phyloP scores from a whole-genome alignment of 75 land plant species.

The Cupressus sempervirens region DNA sequence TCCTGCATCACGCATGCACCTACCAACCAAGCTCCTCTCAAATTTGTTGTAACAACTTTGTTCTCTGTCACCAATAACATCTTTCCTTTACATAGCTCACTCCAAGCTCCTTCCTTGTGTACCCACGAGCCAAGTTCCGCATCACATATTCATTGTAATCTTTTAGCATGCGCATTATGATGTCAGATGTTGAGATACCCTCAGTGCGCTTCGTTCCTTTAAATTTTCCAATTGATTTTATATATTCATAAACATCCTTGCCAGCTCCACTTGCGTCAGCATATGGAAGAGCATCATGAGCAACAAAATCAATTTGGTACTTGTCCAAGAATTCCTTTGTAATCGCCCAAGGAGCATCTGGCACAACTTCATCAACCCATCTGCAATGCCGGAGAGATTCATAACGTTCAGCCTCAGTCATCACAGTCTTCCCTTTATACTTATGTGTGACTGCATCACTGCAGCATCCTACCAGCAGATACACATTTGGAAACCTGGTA shows the following conservation, averaged over 20 bases:
- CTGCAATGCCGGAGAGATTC: conserved; percentile 92
- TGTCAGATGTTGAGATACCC: conserved; percentile 83
- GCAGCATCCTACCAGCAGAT: conserved; percentile 80
- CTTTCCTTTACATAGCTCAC: conserved; percentile 96
- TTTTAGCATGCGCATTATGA: conserved; percentile 84
- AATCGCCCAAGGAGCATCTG: too few relatives aligned
- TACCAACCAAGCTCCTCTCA: conserved; percentile 68
- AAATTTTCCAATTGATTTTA: conserved; percentile 66
- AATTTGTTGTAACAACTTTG: conserved; percentile 35
- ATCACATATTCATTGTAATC: conserved; percentile 91
- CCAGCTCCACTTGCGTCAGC: conserved; percentile 90
- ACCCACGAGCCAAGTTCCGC: conserved; percentile 85
- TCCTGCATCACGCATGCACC: conserved; percentile 38
- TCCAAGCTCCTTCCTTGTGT: conserved; percentile 74
- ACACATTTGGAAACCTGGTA: conserved; percentile 86
- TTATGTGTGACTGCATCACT: conserved; percentile 73
- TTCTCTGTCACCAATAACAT: too few relatives aligned
- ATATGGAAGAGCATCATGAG: too few relatives aligned
- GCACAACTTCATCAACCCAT: too few relatives aligned
- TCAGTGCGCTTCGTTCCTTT: conserved; percentile 83
- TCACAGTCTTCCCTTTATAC: conserved; percentile 84
- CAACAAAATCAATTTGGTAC: too few relatives aligned
- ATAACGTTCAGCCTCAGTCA: conserved; percentile 80
- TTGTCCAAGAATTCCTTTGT: too few relatives aligned
- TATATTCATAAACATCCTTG: conserved; percentile 90